Base-by-base conservation (phyloP, 441 rosid genomes). In the Biscutella laevigata region DNA sequence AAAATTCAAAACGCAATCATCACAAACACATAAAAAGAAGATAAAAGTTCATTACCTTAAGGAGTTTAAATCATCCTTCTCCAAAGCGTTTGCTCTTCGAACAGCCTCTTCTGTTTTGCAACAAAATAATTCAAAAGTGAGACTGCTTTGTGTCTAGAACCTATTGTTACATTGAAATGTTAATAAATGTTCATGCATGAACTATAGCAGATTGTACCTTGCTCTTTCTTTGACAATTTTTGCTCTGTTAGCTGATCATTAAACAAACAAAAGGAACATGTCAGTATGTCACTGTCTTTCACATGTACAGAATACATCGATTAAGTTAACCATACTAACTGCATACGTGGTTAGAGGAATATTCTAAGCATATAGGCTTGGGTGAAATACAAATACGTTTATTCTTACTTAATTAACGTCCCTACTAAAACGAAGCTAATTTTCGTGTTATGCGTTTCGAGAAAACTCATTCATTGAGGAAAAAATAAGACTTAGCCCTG, bases 151-250 rank as follows among this genome's bases (percentile, higher is more conserved):
- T 20, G 11, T 12, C 28, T 40, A 63, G 24, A 58, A 22, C 11
- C 4, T 17, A 19, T 59, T 35, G 32, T 22, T 24, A 4, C 35
- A 22, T 15, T 35, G 9, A 20, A n/a, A 17, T 57, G 21, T 34
- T 21, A 15, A 11, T 37, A 22, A 11, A 16, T 7, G 40, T 9
- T 35, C 53, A 55, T 37, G 22, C 46, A 55, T 33, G 37, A 53
- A 20, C 21, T 46, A 57, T 40, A 55, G 69, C 39, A 59, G 35
- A 61, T 3, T n/a, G 61, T 83, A 89, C 97, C 97, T 79, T 82
- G 88, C 67, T 85, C 95, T 77, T 77, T 81, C 51, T 53, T 77
- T 20, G 90, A 67, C 66, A 88, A 57, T 68, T 82, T 91, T 55
- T 72, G 82, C 76, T 91, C 96, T 36, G 76, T 74, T 63, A 82